phyloP scores from a whole-genome alignment of 169 alveolate genomes.

The Eimeria tenella region DNA sequence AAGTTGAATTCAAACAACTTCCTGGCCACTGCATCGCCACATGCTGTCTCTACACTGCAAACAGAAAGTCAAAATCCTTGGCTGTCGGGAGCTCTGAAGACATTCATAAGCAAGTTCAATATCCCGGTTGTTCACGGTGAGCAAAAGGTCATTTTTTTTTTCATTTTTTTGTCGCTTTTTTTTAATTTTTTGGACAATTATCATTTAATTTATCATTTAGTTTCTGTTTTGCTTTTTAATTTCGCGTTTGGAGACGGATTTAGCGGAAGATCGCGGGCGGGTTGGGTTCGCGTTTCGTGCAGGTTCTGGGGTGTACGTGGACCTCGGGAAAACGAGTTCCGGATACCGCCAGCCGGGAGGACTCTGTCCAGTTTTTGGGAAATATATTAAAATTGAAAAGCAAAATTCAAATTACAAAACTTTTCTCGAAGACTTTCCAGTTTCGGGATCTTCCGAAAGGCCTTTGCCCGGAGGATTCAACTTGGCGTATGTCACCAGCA shows the following conservation, averaged over 20 bases:
- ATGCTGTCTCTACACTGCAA: neutral
- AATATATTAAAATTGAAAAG: neutral
- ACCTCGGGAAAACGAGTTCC: neutral
- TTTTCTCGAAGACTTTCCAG: slow-evolving; percentile 49
- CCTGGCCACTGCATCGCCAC: too few species aligned
- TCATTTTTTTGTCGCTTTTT: neutral
- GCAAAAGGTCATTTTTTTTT: neutral
- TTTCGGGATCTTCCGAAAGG: neutral
- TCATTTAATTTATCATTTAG: too few species aligned
- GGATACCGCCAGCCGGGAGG: slow-evolving; percentile 71
- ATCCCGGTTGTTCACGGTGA: neutral
- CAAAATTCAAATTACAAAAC: neutral
- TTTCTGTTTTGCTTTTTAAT: neutral
- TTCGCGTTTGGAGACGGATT: too few species aligned
- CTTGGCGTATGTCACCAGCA: neutral
- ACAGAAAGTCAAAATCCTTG: slow-evolving; percentile 4
- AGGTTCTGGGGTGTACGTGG: slow-evolving; percentile 74
- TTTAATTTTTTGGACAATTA: too few species aligned
- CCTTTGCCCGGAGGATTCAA: slow-evolving; percentile 76
- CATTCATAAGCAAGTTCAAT: neutral
- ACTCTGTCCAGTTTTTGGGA: slow-evolving; percentile 60
- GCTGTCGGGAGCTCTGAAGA: neutral
- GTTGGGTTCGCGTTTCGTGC: too few species aligned
- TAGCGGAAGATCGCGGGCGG: too few species aligned
- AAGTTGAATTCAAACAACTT: too few species aligned